A percentile compares a stretch with the other conserved stretches of the same genome.
These are phyloP conservation scores for Vitis rotundifolia DNA, from an alignment of 164 flowering plant genomes.

Conservation along the genomic window DNA sequence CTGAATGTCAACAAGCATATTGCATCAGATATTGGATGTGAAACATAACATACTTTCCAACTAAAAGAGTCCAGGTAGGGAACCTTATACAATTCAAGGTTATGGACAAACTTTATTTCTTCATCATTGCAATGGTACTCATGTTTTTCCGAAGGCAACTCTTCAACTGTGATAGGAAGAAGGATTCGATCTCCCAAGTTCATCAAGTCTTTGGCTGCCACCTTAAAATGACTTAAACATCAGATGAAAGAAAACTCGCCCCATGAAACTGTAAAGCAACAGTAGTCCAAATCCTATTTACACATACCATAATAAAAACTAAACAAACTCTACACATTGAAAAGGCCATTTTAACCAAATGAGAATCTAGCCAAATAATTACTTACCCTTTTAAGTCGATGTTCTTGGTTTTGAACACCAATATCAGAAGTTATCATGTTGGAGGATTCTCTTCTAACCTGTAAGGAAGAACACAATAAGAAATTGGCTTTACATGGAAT, in stretches of 20 bases:
- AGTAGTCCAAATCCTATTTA: too few species aligned
- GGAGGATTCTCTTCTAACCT: conserved; percentile 71
- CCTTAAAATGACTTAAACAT: conserved; percentile 39
- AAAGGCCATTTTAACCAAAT: background rate
- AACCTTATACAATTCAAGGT: conserved; percentile 86
- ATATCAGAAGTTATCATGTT: conserved; percentile 6
- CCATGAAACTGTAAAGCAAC: background rate
- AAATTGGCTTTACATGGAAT: background rate
- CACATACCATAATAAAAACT: too few species aligned
- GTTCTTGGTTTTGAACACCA: conserved; percentile 24
- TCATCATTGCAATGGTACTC: conserved; percentile 46
- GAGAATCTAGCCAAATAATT: background rate
- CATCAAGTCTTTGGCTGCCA: conserved; percentile 77
- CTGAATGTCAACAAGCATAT: conserved; percentile 33
- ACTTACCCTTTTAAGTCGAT: conserved; percentile 62
- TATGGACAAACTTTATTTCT: conserved; percentile 55
- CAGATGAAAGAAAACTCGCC: background rate
- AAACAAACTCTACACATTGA: background rate
- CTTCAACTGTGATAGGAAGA: conserved; percentile 69
- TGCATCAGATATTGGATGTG: conserved; percentile 3
- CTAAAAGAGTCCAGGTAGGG: conserved; percentile 7
- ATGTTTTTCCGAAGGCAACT: conserved; percentile 30
- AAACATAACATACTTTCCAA: conserved; percentile 2
- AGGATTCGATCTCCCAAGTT: conserved; percentile 66
- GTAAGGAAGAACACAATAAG: conserved; percentile 7